A percentile compares a stretch with the other conserved stretches of the same genome.
Conservation (phyloP, 2,329 filamentous ascomycete species). For the Chaetomiaceae sp. region DNA sequence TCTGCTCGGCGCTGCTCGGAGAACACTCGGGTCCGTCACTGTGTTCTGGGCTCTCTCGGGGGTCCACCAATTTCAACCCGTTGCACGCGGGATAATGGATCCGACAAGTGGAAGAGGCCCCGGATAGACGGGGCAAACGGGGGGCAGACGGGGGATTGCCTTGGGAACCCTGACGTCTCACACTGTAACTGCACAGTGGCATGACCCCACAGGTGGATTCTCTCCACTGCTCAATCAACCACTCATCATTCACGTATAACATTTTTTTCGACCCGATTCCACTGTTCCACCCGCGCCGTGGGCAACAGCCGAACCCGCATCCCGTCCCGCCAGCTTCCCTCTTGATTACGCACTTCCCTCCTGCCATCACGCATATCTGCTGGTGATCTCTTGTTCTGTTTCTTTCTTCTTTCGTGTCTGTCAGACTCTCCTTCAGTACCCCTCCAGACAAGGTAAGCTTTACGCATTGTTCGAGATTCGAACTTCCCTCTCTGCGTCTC, state of each 20-base stretch:
- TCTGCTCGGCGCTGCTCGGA: conserved; percentile 11
- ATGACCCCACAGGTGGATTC: conserved; percentile 16
- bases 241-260: conserved; percentile 17
- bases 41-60: background rate
- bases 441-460: conserved; percentile 13
- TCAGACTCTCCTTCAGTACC: background rate
- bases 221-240: conserved; percentile 7
- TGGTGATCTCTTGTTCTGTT: conserved; percentile 10
- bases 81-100: background rate
- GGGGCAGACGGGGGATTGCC: background rate
- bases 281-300: conserved; percentile 13
- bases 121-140: background rate
- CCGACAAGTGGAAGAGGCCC: too few relatives aligned
- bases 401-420: conserved; percentile 9
- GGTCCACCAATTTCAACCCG: background rate
- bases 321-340: conserved; percentile 3
- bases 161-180: conserved; percentile 8
- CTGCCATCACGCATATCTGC: conserved; percentile 8
- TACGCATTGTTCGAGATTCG: background rate
- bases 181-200: too few relatives aligned
- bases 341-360: conserved; percentile 16
- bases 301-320: conserved; percentile 17
- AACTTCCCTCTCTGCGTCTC: conserved; percentile 19
- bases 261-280: conserved; percentile 23
- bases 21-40: conserved; percentile 12